Base-by-base conservation (phyloP, 257 asterid species). In the Striga asiatica region DNA sequence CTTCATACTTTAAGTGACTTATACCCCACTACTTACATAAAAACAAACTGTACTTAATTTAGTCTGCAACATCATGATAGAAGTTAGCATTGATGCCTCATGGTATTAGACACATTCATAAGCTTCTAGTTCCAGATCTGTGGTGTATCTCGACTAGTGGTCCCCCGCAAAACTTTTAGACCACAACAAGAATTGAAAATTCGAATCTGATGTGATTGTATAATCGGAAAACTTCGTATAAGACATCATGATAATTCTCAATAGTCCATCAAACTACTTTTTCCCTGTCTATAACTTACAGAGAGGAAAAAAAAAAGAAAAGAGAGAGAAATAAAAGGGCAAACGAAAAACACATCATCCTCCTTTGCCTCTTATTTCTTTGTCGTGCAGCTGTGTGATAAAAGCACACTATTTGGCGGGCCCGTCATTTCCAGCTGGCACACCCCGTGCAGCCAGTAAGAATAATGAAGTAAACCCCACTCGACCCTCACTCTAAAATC, bases 381-480 rank as follows among this genome's bases (percentile, higher is more conserved):
- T n/a, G 89, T 81, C 54, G 56, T 81, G 82, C 98, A 91, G 57
- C 50, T 76, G 43, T 72, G 84, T 0, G 83, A 57, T 20, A 83
- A 53, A 65, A 86, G 72, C 13, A 70, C 56, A 3, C 98, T 83
- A 12, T 64, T 74, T 0, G 96, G 98, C 5, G 98, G 98, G 68
- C 84, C 71, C 25, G 94, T 81, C 76, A 91, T 81, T 70, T 84
- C 96, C 70, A 91, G 32, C 24, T 65, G 79, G 68, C 98, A 91
- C 4, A 69, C 73, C 37, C 81, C 73, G 35, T 76, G 83, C 70
- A 86, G 50, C 95, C 88, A 78, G 52, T 91, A 91, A 16, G 91
- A 72, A 62, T 69, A 75, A 65, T 78, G 96, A 50, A 82, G 29
- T 3, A 62, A 21, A 14, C 98, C 98, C 34, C 82, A 20, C 25